Evolutionary conservation across 306 rosid genomes (phyloP).

Genomic region (Pterocarpus santalinus): DNA sequence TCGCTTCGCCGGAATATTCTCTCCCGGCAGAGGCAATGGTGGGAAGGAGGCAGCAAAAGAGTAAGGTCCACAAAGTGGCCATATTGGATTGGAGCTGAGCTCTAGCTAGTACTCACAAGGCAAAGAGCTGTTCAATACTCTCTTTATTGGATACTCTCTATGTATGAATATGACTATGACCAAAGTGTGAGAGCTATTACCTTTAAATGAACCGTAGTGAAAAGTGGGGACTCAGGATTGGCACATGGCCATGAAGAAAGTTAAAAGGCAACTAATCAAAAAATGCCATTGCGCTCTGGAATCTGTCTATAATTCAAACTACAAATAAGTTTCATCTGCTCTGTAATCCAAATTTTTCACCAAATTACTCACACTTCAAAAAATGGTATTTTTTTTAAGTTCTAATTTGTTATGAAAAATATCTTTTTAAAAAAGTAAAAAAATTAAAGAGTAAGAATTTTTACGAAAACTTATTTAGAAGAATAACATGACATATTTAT

Average conservation of each 20-base stretch:
- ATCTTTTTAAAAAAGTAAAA: too few species aligned
- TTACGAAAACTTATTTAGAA: too few species aligned
- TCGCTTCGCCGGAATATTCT: conserved; percentile 18
- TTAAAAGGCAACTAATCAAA: background rate
- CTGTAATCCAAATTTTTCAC: background rate
- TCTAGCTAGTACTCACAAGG: background rate
- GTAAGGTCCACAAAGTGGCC: conserved; percentile 13
- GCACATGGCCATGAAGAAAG: conserved; percentile 7
- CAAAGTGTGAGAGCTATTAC: background rate
- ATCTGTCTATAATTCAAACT: background rate
- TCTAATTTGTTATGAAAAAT: too few species aligned
- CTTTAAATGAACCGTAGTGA: background rate
- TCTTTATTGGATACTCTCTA: background rate
- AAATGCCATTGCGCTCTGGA: background rate
- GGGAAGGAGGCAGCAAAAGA: conserved; percentile 14
- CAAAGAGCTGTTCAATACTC: background rate
- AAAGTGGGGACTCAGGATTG: background rate
- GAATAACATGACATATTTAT: too few species aligned
- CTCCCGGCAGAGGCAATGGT: background rate
- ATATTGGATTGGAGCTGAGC: conserved; percentile 8
- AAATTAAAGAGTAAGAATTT: too few species aligned
- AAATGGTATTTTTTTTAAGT: too few species aligned
- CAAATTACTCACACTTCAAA: background rate
- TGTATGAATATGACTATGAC: background rate
- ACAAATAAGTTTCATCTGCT: background rate